Evolutionary conservation across 1,284 basidiomycete genomes (phyloP), one percentile per base, ranked within the genome.

Genomic region (Bondarzewia mesenterica): DNA sequence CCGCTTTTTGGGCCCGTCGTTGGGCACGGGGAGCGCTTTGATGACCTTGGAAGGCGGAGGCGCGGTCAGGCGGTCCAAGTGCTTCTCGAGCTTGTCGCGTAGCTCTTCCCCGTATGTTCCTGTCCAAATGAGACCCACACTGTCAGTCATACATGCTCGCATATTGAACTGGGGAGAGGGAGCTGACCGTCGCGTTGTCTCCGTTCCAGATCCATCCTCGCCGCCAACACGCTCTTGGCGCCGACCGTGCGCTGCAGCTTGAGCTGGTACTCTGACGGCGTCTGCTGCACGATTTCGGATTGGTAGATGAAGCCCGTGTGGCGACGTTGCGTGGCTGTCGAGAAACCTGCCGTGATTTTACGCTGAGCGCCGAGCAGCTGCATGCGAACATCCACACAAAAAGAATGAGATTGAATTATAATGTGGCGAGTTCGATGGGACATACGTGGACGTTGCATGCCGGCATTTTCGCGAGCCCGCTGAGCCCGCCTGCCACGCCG

Each of bases 281-380:
- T 90, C 51, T 81, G 76, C 49, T 87, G 80, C 2, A 99, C 87
- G 14, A 98, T 69, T 2, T 90, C 86, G 8, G 87, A 91, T 61
- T 99, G 95, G 69, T 88, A 96, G 54, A 99, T 84, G 70, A 98
- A 99, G 15, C 96, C 96, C 0, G 92, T 94, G 61, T 96, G 95
- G n/a, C 91, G 82, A 46, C 85, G 80, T 60, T 93, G 90, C 1
- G 85, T 85, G 25, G 72, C 74, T 10, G 82, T 73, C 49, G 94
- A 87, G 64, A 93, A 86, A 0, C 93, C 93, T 2, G 89, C 86
- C 0, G 90, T 77, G 20, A 92, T 85, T 67, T 95, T 95, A 65
- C 82, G 88, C 63, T 94, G 85, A 0, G 95, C 93, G 42, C 96
- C 96, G 37, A 99, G 83, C 8, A 99, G 80, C 89, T 94, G 35